Percentiles rank a stretch among this genome's conserved stretches.
phyloP scores from a whole-genome alignment of 495 filamentous ascomycete genomes.

The Penicillium silybi region DNA sequence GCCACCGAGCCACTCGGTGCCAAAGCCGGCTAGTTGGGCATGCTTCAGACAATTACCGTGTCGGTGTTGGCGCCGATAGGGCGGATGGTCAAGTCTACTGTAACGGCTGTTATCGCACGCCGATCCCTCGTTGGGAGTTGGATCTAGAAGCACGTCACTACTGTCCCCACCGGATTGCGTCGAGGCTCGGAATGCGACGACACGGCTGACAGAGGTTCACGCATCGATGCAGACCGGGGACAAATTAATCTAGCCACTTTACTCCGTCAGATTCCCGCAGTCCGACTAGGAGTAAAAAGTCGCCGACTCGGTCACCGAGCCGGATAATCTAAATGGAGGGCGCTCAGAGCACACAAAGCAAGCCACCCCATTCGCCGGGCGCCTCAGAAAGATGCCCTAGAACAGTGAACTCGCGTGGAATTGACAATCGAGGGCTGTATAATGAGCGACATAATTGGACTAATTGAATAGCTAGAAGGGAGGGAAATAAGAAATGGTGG shows the following conservation, averaged over 20 bases:
- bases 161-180: not conserved
- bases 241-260: not conserved
- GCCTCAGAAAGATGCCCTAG: not conserved
- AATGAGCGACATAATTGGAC: not conserved
- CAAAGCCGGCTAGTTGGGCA: not conserved
- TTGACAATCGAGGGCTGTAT: not conserved
- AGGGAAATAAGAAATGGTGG: constrained; percentile 5
- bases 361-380: not conserved
- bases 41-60: not conserved
- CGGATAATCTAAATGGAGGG: not conserved
- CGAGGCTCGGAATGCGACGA: not conserved
- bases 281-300: not conserved
- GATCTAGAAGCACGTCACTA: not conserved
- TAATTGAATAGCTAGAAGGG: not conserved
- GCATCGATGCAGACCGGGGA: not conserved
- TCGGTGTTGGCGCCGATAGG: not conserved
- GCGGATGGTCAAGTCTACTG: too few relatives aligned
- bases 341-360: not conserved
- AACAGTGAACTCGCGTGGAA: too few relatives aligned
- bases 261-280: not conserved
- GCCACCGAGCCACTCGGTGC: not conserved
- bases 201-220: too few relatives aligned
- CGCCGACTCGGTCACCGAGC: not conserved
- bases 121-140: not conserved
- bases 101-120: not conserved